Conservation (phyloP, 1,284 basidiomycete genomes). For the Papiliotrema nemorosa region DNA sequence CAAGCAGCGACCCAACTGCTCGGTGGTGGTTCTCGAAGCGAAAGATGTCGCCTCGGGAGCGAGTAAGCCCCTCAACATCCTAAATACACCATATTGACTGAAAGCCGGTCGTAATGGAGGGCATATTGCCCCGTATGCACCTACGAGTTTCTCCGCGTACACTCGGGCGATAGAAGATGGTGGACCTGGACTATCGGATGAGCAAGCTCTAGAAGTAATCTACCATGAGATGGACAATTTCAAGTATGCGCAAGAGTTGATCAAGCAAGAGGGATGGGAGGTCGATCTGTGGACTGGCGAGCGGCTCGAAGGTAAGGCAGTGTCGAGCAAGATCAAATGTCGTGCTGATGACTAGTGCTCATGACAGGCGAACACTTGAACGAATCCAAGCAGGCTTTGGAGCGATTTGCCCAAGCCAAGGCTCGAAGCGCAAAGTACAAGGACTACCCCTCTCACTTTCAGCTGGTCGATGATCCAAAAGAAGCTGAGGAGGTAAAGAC, state of each 20-base stretch:
- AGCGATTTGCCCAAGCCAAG: not conserved
- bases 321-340: not conserved
- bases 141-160: constrained; percentile 14
- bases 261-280: constrained; percentile 24
- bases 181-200: constrained; percentile 40
- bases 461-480: not conserved
- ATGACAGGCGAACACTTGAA: not conserved
- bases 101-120: constrained; percentile 44
- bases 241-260: constrained; percentile 64
- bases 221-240: constrained; percentile 63
- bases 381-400: not conserved
- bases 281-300: constrained; percentile 29
- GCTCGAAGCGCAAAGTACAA: not conserved
- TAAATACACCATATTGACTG: not conserved
- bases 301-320: constrained; percentile 22
- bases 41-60: constrained; percentile 42
- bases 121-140: constrained; percentile 31
- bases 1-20: constrained; percentile 9
- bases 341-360: not conserved
- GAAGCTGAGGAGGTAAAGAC: not conserved
- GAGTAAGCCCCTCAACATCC: too few species aligned
- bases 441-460: not conserved
- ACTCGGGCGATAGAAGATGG: constrained; percentile 26
- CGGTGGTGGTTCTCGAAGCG: constrained; percentile 31
- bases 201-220: constrained; percentile 51